Percentiles rank a stretch among this genome's conserved stretches.
phyloP scores from a whole-genome alignment of 2,329 filamentous ascomycete species.

The Thelonectria olida region DNA sequence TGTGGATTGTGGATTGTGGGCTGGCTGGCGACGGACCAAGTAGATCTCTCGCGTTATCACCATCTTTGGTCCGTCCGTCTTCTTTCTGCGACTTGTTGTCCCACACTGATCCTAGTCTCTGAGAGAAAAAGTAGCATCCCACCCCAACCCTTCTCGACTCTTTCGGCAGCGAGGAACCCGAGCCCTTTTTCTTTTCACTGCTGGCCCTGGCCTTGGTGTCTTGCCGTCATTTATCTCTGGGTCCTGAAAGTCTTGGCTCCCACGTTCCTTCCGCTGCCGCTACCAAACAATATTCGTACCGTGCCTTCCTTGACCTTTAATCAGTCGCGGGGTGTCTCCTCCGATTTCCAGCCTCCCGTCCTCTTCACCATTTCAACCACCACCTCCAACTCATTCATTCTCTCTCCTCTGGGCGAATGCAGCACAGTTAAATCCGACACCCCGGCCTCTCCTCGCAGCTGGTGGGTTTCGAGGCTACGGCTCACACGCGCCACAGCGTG shows the following conservation, averaged over 20 bases:
- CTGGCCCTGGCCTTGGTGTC: not conserved
- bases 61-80: conserved; percentile 3
- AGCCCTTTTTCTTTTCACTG: conserved; percentile 6
- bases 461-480: conserved; percentile 15
- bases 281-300: not conserved
- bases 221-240: conserved; percentile 11
- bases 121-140: conserved; percentile 14
- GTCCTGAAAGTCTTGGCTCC: conserved; percentile 3
- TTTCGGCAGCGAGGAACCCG: conserved; percentile 8
- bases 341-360: conserved; percentile 16
- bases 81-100: conserved; percentile 10
- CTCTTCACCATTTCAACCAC: not conserved
- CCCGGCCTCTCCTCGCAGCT: conserved; percentile 14
- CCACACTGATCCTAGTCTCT: conserved; percentile 5
- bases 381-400: not conserved
- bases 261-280: not conserved
- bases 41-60: conserved; percentile 24
- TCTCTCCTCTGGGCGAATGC: not conserved
- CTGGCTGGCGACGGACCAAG: conserved; percentile 14
- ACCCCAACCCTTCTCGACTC: conserved; percentile 17
- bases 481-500: conserved; percentile 16
- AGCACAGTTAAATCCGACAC: conserved; percentile 13
- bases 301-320: conserved; percentile 2
- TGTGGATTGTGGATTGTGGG: conserved; percentile 2
- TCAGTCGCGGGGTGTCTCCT: conserved; percentile 4